phyloP scores from a whole-genome alignment of 164 flowering plant species.

The Hamamelis virginiana region DNA sequence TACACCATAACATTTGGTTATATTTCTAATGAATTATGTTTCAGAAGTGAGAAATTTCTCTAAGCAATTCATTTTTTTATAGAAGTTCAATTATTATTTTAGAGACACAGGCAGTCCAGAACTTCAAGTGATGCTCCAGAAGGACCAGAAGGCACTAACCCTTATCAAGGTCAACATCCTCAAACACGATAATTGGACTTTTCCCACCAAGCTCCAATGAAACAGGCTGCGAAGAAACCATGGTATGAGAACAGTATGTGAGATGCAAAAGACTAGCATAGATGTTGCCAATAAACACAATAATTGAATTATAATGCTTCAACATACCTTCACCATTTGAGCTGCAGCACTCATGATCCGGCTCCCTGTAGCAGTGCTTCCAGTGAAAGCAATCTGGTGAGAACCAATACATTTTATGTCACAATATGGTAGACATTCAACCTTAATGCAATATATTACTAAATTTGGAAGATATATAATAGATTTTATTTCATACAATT shows the following conservation, averaged over 20 bases:
- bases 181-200: slow-evolving; percentile 94
- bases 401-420: background rate
- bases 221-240: slow-evolving; percentile 67
- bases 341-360: slow-evolving; percentile 89
- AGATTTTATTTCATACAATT: background rate
- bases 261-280: background rate
- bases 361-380: slow-evolving; percentile 88
- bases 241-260: background rate
- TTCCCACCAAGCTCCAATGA: slow-evolving; percentile 98
- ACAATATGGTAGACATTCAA: slow-evolving; percentile 1
- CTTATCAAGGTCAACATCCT: slow-evolving; percentile 89
- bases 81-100: background rate
- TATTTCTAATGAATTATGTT: background rate
- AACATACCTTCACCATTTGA: slow-evolving; percentile 74
- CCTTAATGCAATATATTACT: background rate
- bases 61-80: background rate
- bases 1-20: background rate
- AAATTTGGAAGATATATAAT: background rate
- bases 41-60: background rate
- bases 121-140: background rate
- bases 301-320: background rate
- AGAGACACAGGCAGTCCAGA: background rate
- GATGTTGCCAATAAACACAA: background rate
- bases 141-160: slow-evolving; percentile 48
- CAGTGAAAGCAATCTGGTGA: slow-evolving; percentile 91